These are phyloP conservation scores for Lactarius deliciosus DNA, from an alignment of 768 basidiomycete species.

Conservation along the genomic window DNA sequence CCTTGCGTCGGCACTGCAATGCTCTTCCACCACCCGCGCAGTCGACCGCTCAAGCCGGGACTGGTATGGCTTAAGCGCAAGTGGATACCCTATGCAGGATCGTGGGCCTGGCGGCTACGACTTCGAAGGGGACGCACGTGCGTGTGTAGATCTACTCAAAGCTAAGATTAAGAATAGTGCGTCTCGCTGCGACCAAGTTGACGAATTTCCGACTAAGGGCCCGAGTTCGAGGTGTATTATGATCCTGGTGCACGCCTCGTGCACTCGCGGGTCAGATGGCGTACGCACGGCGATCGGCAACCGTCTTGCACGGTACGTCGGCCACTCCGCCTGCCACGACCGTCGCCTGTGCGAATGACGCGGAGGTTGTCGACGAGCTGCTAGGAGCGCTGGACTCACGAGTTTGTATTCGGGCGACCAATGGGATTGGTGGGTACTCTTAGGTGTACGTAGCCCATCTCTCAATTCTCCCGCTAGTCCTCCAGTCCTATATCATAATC, in stretches of 20 bases:
- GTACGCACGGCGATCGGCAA: too few species aligned
- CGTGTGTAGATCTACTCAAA: slow-evolving; percentile 80
- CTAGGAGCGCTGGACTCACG: slow-evolving; percentile 57
- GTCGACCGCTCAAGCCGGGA: slow-evolving; percentile 89
- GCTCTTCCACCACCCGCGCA: slow-evolving; percentile 88
- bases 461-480: not conserved
- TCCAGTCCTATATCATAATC: not conserved
- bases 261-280: too few species aligned
- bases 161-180: slow-evolving; percentile 59
- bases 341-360: not conserved
- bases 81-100: slow-evolving; percentile 94
- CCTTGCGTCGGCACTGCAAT: slow-evolving; percentile 90
- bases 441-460: not conserved
- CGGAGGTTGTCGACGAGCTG: not conserved
- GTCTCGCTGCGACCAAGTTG: not conserved
- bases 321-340: not conserved
- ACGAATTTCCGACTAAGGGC: not conserved
- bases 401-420: slow-evolving; percentile 61
- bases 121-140: slow-evolving; percentile 92
- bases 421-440: not conserved
- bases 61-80: slow-evolving; percentile 90
- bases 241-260: too few species aligned
- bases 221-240: too few species aligned
- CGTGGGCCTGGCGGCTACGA: slow-evolving; percentile 86
- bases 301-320: not conserved